Percentiles rank a stretch among this genome's conserved stretches.
phyloP scores from a whole-genome alignment of 257 asterid species.

The Ocimum tenuiflorum region DNA sequence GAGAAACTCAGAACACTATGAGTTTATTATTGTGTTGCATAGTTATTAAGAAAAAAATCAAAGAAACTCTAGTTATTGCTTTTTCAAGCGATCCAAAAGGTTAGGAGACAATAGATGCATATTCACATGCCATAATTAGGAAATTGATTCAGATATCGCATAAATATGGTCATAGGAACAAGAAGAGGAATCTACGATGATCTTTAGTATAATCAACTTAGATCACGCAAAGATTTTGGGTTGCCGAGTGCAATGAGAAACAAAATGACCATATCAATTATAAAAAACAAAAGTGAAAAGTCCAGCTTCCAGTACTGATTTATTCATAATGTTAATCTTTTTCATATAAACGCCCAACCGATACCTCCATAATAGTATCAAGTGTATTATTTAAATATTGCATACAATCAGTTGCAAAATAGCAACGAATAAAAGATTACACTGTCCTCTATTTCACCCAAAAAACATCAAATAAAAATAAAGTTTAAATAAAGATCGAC shows the following conservation, averaged over 20 bases:
- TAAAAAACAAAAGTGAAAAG: neutral
- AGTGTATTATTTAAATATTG: neutral
- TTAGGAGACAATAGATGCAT: constrained; percentile 1
- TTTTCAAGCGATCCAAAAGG: neutral
- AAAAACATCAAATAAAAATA: neutral
- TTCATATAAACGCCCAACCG: constrained; percentile 1
- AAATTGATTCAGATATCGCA: neutral
- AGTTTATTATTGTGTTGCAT: neutral
- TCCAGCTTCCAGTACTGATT: neutral
- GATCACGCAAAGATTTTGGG: neutral
- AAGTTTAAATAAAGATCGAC: neutral
- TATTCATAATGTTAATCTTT: neutral
- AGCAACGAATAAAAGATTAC: neutral
- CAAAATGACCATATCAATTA: neutral
- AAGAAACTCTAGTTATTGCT: neutral
- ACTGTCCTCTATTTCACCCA: neutral
- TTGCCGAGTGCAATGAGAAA: neutral
- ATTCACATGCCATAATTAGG: constrained; percentile 8
- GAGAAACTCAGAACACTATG: neutral
- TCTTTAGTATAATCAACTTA: neutral
- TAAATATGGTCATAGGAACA: neutral
- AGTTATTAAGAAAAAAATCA: neutral
- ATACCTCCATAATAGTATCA: neutral
- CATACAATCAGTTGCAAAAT: neutral
- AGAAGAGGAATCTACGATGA: neutral